These are phyloP conservation scores for Aspergillus jensenii DNA, from an alignment of 2,329 filamentous ascomycete species.

Conservation along the genomic window DNA sequence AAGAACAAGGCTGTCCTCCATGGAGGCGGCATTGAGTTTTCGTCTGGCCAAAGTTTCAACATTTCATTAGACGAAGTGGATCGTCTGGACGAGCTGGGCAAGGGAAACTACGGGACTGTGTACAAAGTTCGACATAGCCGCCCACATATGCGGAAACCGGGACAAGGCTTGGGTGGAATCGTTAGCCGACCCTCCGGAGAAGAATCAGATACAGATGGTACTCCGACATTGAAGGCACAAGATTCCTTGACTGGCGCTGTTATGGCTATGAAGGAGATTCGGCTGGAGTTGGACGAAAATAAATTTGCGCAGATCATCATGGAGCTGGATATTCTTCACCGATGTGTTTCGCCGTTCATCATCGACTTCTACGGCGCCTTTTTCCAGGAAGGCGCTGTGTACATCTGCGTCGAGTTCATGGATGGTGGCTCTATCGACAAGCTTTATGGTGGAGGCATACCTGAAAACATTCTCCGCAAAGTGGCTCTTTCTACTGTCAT, in stretches of 20 bases:
- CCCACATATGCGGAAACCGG: slow-evolving; percentile 60
- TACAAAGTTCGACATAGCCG: slow-evolving; percentile 92
- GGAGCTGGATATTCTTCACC: slow-evolving; percentile 93
- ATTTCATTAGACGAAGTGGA: slow-evolving; percentile 97
- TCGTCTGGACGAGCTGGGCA: slow-evolving; percentile 87
- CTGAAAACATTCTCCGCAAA: slow-evolving; percentile 83
- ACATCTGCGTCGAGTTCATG: slow-evolving; percentile 99
- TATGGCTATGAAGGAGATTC: slow-evolving; percentile 99
- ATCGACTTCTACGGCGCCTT: slow-evolving; percentile 99
- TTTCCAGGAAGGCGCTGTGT: slow-evolving; percentile 97
- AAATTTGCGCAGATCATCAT: slow-evolving; percentile 98
- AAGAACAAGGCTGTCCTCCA: slow-evolving; percentile 90
- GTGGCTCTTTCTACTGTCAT: slow-evolving; percentile 87
- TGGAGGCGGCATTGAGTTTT: slow-evolving; percentile 86
- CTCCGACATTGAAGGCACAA: slow-evolving; percentile 11
- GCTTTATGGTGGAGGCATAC: slow-evolving; percentile 84
- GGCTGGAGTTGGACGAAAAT: slow-evolving; percentile 89
- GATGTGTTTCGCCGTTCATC: slow-evolving; percentile 92
- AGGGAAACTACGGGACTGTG: slow-evolving; percentile 97
- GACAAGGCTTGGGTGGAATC: slow-evolving; percentile 61
- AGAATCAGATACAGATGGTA: slow-evolving; percentile 13
- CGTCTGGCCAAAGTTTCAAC: slow-evolving; percentile 81
- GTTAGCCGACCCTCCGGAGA: slow-evolving; percentile 43
- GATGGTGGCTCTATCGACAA: slow-evolving; percentile 98
- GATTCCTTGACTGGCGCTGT: slow-evolving; percentile 61